Evolutionary conservation across 78 protist genomes (phyloP).

Genomic region (Tieghemostelium lacteum): DNA sequence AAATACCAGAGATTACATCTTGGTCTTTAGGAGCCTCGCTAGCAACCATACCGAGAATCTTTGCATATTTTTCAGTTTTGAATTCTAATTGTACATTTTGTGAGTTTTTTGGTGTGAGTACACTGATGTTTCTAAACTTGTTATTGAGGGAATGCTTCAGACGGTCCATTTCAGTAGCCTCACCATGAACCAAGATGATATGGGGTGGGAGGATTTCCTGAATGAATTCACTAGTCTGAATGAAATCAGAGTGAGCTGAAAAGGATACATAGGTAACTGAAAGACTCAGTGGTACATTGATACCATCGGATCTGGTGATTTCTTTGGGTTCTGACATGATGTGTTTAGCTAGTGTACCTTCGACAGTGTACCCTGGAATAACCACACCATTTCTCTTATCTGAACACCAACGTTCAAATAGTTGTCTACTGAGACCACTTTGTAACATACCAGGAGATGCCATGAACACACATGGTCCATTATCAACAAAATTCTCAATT

Average conservation of each 20-base stretch:
- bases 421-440: slow-evolving; percentile 90
- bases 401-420: slow-evolving; percentile 94
- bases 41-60: slow-evolving; percentile 54
- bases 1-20: slow-evolving; percentile 43
- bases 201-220: slow-evolving; percentile 86
- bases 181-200: slow-evolving; percentile 95
- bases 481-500: slow-evolving; percentile 83
- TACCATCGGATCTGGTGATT: slow-evolving; percentile 42
- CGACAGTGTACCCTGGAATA: slow-evolving; percentile 96
- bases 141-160: slow-evolving; percentile 67
- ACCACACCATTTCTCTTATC: slow-evolving; percentile 89
- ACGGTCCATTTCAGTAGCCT: slow-evolving; percentile 85
- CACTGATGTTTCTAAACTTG: slow-evolving; percentile 53
- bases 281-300: slow-evolving; percentile 70
- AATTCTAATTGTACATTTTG: slow-evolving; percentile 56
- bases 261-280: slow-evolving; percentile 91
- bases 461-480: slow-evolving; percentile 95
- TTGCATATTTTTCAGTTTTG: slow-evolving; percentile 68
- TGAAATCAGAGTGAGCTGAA: slow-evolving; percentile 95
- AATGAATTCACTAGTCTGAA: slow-evolving; percentile 93
- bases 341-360: slow-evolving; percentile 94
- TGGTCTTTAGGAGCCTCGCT: slow-evolving; percentile 19
- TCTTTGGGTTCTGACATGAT: slow-evolving; percentile 62
- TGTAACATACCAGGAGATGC: slow-evolving; percentile 96
- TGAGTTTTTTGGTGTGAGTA: slow-evolving; percentile 74